phyloP scores from a whole-genome alignment of 352 stramenopile genomes.

The Globisporangium camurandrum region DNA sequence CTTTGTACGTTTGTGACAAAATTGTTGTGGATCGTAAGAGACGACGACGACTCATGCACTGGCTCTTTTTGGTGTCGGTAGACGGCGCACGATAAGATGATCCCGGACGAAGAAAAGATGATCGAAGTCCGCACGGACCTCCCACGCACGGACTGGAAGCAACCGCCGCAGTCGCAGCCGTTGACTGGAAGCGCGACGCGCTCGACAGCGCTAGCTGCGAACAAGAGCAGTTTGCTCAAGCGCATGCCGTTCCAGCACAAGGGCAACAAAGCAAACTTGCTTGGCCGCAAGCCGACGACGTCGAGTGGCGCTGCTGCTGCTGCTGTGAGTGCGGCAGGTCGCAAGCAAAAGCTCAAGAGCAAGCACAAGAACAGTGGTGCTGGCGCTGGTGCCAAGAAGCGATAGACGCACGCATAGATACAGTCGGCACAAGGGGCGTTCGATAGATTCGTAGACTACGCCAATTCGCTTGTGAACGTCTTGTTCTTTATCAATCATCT shows the following conservation, averaged over 20 bases:
- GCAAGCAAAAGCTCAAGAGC: constrained; percentile 7
- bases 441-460: too few relatives aligned
- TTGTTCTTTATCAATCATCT: background rate
- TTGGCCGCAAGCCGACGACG: constrained; percentile 24
- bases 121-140: constrained; percentile 63
- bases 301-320: too few relatives aligned
- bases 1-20: constrained; percentile 37
- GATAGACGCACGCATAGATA: constrained; percentile 16
- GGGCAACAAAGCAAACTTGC: constrained; percentile 16
- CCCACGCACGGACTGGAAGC: constrained; percentile 58
- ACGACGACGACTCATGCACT: too few relatives aligned
- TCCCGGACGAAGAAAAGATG: constrained; percentile 40
- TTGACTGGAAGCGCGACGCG: constrained; percentile 28
- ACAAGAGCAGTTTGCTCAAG: too few relatives aligned
- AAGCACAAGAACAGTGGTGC: too few relatives aligned
- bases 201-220: constrained; percentile 1
- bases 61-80: too few relatives aligned
- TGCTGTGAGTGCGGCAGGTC: background rate
- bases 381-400: constrained; percentile 14
- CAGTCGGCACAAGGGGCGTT: too few relatives aligned
- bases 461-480: too few relatives aligned
- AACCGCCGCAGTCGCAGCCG: background rate
- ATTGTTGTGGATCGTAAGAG: background rate
- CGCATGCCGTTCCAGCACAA: constrained; percentile 11
- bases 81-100: constrained; percentile 70